A percentile compares a stretch with the other conserved stretches of the same genome.
Evolutionary conservation across 768 basidiomycete species (phyloP).

Genomic region (Roridomyces roridus): DNA sequence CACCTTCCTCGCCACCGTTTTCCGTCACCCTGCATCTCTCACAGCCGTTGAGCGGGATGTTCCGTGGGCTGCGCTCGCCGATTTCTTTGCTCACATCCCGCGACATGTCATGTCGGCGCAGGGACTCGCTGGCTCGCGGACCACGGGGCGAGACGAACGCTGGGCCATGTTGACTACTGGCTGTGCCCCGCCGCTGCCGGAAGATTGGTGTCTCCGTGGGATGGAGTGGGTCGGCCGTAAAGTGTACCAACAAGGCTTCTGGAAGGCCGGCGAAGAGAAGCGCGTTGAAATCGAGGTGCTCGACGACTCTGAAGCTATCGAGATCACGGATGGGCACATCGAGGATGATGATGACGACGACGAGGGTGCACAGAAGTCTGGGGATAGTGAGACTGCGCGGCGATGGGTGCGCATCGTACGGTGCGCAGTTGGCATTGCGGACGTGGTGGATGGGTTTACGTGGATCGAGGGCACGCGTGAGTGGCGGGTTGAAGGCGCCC

Average conservation of each 20-base stretch:
- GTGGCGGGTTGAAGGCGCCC: slow-evolving; percentile 68
- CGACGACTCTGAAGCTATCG: slow-evolving; percentile 59
- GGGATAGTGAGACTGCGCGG: slow-evolving; percentile 49
- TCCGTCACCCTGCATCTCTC: slow-evolving; percentile 68
- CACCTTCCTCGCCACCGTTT: slow-evolving; percentile 85
- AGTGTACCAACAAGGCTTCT: slow-evolving; percentile 93
- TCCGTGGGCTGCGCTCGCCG: slow-evolving; percentile 82
- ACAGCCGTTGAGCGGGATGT: slow-evolving; percentile 74
- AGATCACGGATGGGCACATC: slow-evolving; percentile 78
- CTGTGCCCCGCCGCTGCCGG: slow-evolving; percentile 76
- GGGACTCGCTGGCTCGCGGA: slow-evolving; percentile 38
- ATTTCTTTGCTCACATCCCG: slow-evolving; percentile 67
- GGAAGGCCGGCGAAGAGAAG: slow-evolving; percentile 80
- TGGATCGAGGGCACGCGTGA: slow-evolving; percentile 64
- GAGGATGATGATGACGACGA: slow-evolving; percentile 77
- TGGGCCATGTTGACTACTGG: slow-evolving; percentile 75
- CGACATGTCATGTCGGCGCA: slow-evolving; percentile 55
- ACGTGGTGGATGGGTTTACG: slow-evolving; percentile 76
- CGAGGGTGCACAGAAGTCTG: slow-evolving; percentile 26
- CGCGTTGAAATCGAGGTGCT: slow-evolving; percentile 81
- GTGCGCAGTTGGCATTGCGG: slow-evolving; percentile 69
- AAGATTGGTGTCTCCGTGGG: slow-evolving; percentile 95
- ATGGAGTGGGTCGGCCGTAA: slow-evolving; percentile 95
- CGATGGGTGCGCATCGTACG: slow-evolving; percentile 83
- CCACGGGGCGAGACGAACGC: slow-evolving; percentile 47